Evolutionary conservation across 148 eudicot species (phyloP), one percentile per base, ranked within the genome.

Genomic region (Nepenthes gracilis): DNA sequence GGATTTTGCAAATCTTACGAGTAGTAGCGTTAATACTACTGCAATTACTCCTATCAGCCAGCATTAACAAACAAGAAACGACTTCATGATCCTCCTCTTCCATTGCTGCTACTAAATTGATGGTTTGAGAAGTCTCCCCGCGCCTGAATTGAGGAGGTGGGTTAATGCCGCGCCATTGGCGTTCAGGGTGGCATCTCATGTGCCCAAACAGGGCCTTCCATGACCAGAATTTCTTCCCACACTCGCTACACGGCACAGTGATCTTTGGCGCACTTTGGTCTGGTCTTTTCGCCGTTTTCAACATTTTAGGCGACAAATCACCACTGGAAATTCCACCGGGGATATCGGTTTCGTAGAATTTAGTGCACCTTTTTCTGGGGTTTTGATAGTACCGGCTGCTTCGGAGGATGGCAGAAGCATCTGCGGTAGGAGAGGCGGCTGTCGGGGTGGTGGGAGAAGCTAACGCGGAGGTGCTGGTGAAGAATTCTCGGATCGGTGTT

Each of bases 131-230:
- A 40, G 43, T 1, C 0, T 10, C 36, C 0, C 51, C 55, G 37
- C 71, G 74, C 8, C 78, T 61, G 58, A 78, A 64, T 48, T 74
- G 70, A 0, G 86, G 78, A 1, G 96, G 97, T 12, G 96, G 96
- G 75, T 85, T 83, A 32, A 91, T 87, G 1, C 97, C 97, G 0
- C 97, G 85, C 97, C 96, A 91, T 54, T 81, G 81, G 33, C 97
- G 84, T 37, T 91, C 93, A 0, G 97, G 97, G 72, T 91, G 97
- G 69, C 97, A 91, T 2, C 97, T 85, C 97, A 91, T 91, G 80
- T 91, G 97, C 9, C 97, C 97, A 7, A 81, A 91, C 13, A 91
- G 84, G 0, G 97, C 97, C 61, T 91, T 91, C 81, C 76, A 69
- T 0, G 97, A 91, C 90, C 93, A 85, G 61, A 91, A 91, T 49